Base-by-base conservation (phyloP, 208 protist genomes). In the Leptomonas seymouri region DNA sequence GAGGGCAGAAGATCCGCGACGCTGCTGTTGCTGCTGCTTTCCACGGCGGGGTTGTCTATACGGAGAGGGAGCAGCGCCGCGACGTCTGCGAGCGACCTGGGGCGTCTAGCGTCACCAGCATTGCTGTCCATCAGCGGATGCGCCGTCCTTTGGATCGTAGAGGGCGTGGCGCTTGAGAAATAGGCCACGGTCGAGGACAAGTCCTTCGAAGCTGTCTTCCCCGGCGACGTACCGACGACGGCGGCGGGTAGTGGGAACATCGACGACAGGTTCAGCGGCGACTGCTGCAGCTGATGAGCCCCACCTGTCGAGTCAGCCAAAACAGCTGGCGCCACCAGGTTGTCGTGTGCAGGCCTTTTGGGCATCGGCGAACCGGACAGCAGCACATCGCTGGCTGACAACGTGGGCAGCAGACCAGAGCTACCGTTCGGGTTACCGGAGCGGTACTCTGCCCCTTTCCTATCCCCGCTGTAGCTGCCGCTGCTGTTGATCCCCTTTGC, bases 1-100 rank as follows among this genome's bases (percentile, higher is more conserved):
- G 61, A 57, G 0, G 27, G 15, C 3, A 41, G 9, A 15, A 55
- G n/a, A 2, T 45, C 36, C 34, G 15, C 6, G 46, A 20, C n/a
- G 34, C 48, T 48, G n/a, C 14, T 48, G n/a, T 20, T 21, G 61
- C 34, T 57, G 49, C 36, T 57, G 28, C 5, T 57, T n/a, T n/a
- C n/a, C n/a, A n/a, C n/a, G n/a, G n/a, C n/a, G n/a, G n/a, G n/a
- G n/a, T n/a, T n/a, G n/a, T n/a, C n/a, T n/a, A n/a, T n/a, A n/a
- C n/a, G n/a, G n/a, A n/a, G n/a, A n/a, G n/a, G 44, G 42, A 63
- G 44, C 39, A 51, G 58, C 6, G 42, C 28, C 1, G 44, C 16
- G 14, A 39, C 44, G 23, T 23, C 44, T 4, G 41, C 45, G 5
- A 59, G 20, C 23, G 42, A 1, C 36, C n/a, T 53, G 70, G 31